Evolutionary conservation across 2,329 filamentous ascomycete genomes (phyloP).

Genomic region (Aureobasidium musti): DNA sequence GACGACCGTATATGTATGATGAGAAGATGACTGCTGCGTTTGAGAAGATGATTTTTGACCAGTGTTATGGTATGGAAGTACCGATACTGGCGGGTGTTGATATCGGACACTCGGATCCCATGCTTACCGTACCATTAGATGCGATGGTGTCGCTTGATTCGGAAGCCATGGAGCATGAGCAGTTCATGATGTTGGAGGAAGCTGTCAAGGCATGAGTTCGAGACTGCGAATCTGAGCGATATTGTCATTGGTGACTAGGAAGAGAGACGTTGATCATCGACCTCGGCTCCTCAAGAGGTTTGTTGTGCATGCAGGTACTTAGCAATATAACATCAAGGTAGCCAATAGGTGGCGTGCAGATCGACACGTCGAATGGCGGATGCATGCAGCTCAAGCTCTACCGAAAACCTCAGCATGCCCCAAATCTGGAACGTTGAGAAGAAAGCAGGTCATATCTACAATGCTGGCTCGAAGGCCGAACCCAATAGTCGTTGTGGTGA

Average conservation of each 20-base stretch:
- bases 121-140: conserved; percentile 30
- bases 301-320: conserved; percentile 1
- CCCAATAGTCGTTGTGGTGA: background rate
- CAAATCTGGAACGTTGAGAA: background rate
- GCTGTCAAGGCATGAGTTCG: background rate
- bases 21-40: conserved; percentile 14
- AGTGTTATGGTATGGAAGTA: conserved; percentile 3
- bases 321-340: background rate
- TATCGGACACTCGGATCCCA: conserved; percentile 30
- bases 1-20: conserved; percentile 30
- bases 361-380: background rate
- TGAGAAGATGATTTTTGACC: conserved; percentile 18
- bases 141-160: conserved; percentile 15
- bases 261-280: background rate
- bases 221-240: background rate
- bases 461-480: background rate
- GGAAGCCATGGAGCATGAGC: background rate
- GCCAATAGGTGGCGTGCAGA: conserved; percentile 1
- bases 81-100: conserved; percentile 28
- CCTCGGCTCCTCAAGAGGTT: too few relatives aligned
- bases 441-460: background rate
- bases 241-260: background rate
- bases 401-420: background rate
- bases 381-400: background rate
- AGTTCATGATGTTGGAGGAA: conserved; percentile 3